These are phyloP conservation scores for Camelina laxa DNA, from an alignment of 345 rosid genomes.

Conservation along the genomic window DNA sequence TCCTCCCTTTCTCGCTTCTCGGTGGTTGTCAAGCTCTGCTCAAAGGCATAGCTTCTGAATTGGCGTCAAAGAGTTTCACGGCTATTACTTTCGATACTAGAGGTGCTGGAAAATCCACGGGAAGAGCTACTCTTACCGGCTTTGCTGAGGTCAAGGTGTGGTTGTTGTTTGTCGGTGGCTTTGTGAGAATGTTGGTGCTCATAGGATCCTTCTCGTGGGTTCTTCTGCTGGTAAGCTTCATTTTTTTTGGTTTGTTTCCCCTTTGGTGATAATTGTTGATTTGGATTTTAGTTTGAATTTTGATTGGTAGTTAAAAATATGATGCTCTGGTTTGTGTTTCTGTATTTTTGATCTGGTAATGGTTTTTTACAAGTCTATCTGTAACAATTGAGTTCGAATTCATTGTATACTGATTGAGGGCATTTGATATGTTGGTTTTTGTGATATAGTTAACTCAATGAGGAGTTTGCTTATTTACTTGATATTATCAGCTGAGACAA, in stretches of 20 bases:
- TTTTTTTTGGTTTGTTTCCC: background rate
- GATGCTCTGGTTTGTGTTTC: too few species aligned
- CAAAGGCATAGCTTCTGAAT: slow-evolving; percentile 75
- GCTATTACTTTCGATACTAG: slow-evolving; percentile 92
- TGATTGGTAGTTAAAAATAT: too few species aligned
- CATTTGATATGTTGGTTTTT: too few species aligned
- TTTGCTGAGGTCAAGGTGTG: slow-evolving; percentile 83
- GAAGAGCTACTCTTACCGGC: slow-evolving; percentile 84
- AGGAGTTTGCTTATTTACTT: too few species aligned
- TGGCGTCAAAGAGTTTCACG: slow-evolving; percentile 61
- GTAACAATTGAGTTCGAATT: too few species aligned
- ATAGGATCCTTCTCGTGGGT: slow-evolving; percentile 81
- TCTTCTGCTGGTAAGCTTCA: slow-evolving; percentile 82
- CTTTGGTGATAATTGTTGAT: slow-evolving; percentile 7
- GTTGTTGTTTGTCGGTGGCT: slow-evolving; percentile 83
- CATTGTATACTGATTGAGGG: too few species aligned
- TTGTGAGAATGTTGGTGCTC: slow-evolving; percentile 49
- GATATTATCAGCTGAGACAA: too few species aligned
- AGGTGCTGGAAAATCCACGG: slow-evolving; percentile 89
- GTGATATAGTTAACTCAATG: too few species aligned
- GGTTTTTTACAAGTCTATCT: too few species aligned
- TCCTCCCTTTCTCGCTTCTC: slow-evolving; percentile 83
- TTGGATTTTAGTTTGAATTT: slow-evolving; percentile 1
- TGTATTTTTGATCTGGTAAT: too few species aligned
- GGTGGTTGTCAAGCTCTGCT: too few species aligned